Evolutionary conservation across 2,329 filamentous ascomycete genomes (phyloP).

Genomic region (Beauveria sp.): DNA sequence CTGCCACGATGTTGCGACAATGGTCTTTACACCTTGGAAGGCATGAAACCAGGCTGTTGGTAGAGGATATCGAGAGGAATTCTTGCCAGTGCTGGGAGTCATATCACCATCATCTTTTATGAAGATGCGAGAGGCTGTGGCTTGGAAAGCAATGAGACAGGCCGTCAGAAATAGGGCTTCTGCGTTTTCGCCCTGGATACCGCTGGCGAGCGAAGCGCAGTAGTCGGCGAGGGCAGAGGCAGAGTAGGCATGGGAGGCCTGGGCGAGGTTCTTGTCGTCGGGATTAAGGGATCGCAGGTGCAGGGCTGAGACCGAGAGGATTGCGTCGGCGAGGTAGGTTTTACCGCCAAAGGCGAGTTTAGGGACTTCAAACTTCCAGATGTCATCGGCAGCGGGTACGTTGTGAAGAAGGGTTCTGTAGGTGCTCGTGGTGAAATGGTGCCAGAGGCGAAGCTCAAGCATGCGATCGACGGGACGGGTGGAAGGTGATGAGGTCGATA

Average conservation of each 20-base stretch:
- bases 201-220: slow-evolving; percentile 45
- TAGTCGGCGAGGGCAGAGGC: slow-evolving; percentile 56
- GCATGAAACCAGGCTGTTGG: slow-evolving; percentile 60
- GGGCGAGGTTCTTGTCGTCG: slow-evolving; percentile 51
- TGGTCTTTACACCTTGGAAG: slow-evolving; percentile 59
- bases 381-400: slow-evolving; percentile 41
- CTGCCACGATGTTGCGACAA: slow-evolving; percentile 57
- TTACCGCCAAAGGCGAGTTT: slow-evolving; percentile 52
- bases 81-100: slow-evolving; percentile 24
- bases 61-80: slow-evolving; percentile 43
- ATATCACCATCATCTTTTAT: slow-evolving; percentile 42
- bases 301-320: slow-evolving; percentile 56
- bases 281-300: slow-evolving; percentile 51
- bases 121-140: slow-evolving; percentile 56
- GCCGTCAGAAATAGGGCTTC: slow-evolving; percentile 57
- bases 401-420: slow-evolving; percentile 51
- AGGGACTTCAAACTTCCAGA: slow-evolving; percentile 55
- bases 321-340: slow-evolving; percentile 53
- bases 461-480: slow-evolving; percentile 26
- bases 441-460: slow-evolving; percentile 55
- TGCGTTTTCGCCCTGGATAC: slow-evolving; percentile 51
- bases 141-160: slow-evolving; percentile 58
- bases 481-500: slow-evolving; percentile 13
- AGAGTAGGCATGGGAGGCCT: slow-evolving; percentile 58
- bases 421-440: slow-evolving; percentile 56